Base-by-base conservation (phyloP, 2,329 filamentous ascomycete genomes). In the Trichoderma koningiopsis region DNA sequence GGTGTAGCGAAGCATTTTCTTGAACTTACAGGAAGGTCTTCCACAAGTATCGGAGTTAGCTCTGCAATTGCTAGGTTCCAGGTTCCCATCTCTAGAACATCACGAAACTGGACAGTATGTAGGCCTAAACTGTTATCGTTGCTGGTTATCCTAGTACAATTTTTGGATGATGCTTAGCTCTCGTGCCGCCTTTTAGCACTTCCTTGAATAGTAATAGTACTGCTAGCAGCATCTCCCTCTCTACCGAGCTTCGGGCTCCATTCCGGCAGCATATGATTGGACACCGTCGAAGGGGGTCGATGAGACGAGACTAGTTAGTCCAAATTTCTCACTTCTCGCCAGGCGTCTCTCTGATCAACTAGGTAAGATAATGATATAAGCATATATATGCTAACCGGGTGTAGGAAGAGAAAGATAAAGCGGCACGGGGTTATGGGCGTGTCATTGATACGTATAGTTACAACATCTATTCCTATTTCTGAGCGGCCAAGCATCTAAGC, bases 231-330 rank as follows among this genome's bases (percentile, higher is more conserved):
- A 56, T 49, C 52, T 58, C 40, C 13, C 24, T 35, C 37, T 62
- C 61, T 66, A 60, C 68, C 43, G 55, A 53, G 24, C 52, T 33
- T 66, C 55, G 68, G 62, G 68, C 29, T 47, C 33, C 55, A 53
- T 69, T 63, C 61, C 40, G 61, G 37, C 3, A 8, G 22, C 40
- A 19, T 35, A 27, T 43, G 52, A 69, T 69, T 69, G 68, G 68
- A 66, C 61, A 65, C 68, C 68, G 61, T 60, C 29, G 6, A 47
- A 11, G 55, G 43, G 68, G 35, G 57, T 11, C 43, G 65, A 47
- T 47, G 47, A 56, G 37, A 19, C 40, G 19, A n/a, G 40, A 49
- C 16, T 22, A 16, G 56, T 16, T 24, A 37, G 56, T n/a, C 14
- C 40, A 43, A 63, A 60, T 69, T 55, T 60, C 61, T 69, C 61